phyloP scores from a whole-genome alignment of 495 filamentous ascomycete species.

The Polyplosphaeria fusca region DNA sequence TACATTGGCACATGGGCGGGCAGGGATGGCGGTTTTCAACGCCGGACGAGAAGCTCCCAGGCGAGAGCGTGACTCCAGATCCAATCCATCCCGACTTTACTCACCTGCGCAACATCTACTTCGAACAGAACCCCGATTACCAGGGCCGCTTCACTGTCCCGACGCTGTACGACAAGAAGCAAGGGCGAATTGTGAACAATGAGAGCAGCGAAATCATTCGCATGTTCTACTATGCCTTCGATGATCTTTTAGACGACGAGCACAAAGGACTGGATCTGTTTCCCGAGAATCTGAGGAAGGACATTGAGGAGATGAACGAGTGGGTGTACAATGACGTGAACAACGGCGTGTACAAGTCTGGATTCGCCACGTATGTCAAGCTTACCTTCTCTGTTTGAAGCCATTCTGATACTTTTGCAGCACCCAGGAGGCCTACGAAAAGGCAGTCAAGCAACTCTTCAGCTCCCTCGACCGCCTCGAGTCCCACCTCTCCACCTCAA shows the following conservation, averaged over 20 bases:
- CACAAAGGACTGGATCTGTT: slow-evolving; percentile 63
- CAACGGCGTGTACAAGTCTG: slow-evolving; percentile 79
- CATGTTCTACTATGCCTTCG: slow-evolving; percentile 73
- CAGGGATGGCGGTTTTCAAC: slow-evolving; percentile 45
- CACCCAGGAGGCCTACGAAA: slow-evolving; percentile 74
- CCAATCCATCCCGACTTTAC: slow-evolving; percentile 59
- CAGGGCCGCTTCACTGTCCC: slow-evolving; percentile 76
- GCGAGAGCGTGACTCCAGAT: slow-evolving; percentile 56
- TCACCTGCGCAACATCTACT: slow-evolving; percentile 69
- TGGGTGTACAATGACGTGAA: slow-evolving; percentile 86
- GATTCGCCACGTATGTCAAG: slow-evolving; percentile 60
- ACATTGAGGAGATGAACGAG: slow-evolving; percentile 73
- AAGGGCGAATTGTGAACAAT: slow-evolving; percentile 73
- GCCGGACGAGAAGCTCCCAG: slow-evolving; percentile 43
- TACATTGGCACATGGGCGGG: slow-evolving; percentile 63
- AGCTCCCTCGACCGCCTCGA: slow-evolving; percentile 68
- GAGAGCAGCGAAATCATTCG: slow-evolving; percentile 83
- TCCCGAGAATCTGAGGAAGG: slow-evolving; percentile 53
- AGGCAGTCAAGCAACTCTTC: slow-evolving; percentile 65
- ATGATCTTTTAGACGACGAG: slow-evolving; percentile 61
- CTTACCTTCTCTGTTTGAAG: slow-evolving; percentile 2
- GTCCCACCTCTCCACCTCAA: slow-evolving; percentile 54
- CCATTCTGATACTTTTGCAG: too few relatives aligned
- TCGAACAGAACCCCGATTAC: slow-evolving; percentile 64
- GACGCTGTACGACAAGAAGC: slow-evolving; percentile 71